Conservation (phyloP, 495 filamentous ascomycete genomes). For the Hypomontagnella monticulosa region DNA sequence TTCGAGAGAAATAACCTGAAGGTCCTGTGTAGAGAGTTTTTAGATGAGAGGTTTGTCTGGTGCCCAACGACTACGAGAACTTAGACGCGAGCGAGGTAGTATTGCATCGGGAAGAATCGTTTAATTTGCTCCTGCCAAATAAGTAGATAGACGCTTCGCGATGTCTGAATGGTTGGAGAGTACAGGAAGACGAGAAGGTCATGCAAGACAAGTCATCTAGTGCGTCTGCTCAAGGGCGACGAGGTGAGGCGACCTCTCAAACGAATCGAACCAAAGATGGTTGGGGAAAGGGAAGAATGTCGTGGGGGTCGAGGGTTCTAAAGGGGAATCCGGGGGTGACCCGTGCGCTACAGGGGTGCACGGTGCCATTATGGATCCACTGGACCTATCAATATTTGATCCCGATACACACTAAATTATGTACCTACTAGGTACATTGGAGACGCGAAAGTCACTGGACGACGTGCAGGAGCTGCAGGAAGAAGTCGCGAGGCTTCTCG, state of each 20-base stretch:
- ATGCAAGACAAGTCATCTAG: slow-evolving; percentile 50
- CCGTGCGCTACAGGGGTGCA: slow-evolving; percentile 23
- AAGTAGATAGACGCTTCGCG: slow-evolving; percentile 37
- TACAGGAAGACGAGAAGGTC: slow-evolving; percentile 27
- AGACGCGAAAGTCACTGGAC: slow-evolving; percentile 35
- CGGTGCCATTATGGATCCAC: slow-evolving; percentile 9
- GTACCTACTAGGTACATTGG: not conserved
- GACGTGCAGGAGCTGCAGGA: slow-evolving; percentile 26
- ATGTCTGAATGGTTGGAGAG: slow-evolving; percentile 34
- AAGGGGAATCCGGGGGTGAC: slow-evolving; percentile 39
- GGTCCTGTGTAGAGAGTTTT: not conserved
- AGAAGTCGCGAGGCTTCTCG: slow-evolving; percentile 37
- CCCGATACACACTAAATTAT: not conserved
- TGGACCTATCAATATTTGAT: not conserved
- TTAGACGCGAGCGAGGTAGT: slow-evolving; percentile 41
- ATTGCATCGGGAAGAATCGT: slow-evolving; percentile 43
- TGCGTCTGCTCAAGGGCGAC: slow-evolving; percentile 28
- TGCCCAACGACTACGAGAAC: slow-evolving; percentile 40
- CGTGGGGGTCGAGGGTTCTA: slow-evolving; percentile 24
- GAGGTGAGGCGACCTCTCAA: slow-evolving; percentile 43
- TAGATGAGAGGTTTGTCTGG: slow-evolving; percentile 26
- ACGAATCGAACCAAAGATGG: slow-evolving; percentile 12
- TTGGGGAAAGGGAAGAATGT: slow-evolving; percentile 18
- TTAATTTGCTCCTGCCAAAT: slow-evolving; percentile 26
- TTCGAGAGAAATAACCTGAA: slow-evolving; percentile 18